A percentile compares a stretch with the other conserved stretches of the same genome.
Evolutionary conservation across 2,329 filamentous ascomycete species (phyloP).

Genomic region (Capronia coronata): DNA sequence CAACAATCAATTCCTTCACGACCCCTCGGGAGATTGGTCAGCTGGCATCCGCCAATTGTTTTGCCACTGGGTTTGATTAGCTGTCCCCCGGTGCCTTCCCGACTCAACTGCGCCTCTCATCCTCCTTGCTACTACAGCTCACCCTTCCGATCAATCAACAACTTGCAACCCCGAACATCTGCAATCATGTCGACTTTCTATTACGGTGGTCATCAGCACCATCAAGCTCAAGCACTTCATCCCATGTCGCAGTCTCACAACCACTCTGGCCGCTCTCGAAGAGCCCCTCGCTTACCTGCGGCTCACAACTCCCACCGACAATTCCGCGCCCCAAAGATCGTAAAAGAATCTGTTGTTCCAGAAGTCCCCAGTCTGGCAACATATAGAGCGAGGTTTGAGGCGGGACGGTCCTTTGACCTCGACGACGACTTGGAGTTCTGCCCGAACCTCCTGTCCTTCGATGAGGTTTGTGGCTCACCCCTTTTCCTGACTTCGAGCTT

Average conservation of each 20-base stretch:
- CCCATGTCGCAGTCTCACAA: constrained; percentile 35
- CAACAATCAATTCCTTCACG: not conserved
- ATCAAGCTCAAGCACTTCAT: constrained; percentile 51
- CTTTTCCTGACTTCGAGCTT: constrained; percentile 21
- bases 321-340: constrained; percentile 74
- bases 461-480: constrained; percentile 59
- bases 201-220: constrained; percentile 39
- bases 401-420: constrained; percentile 85
- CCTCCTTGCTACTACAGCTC: not conserved
- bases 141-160: not conserved
- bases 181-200: constrained; percentile 43
- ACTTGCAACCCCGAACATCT: constrained; percentile 13
- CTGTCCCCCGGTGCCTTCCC: constrained; percentile 6
- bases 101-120: constrained; percentile 8
- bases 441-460: constrained; percentile 84
- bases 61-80: constrained; percentile 24
- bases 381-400: constrained; percentile 84
- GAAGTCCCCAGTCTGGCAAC: constrained; percentile 68
- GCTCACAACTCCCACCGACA: constrained; percentile 80
- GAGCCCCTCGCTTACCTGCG: constrained; percentile 72
- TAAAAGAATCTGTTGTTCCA: constrained; percentile 66
- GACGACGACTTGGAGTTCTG: constrained; percentile 97
- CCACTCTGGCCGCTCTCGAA: constrained; percentile 68
- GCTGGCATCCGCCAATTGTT: constrained; percentile 21
- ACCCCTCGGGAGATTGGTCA: constrained; percentile 7